Evolutionary conservation across 139 green algal genomes (phyloP).

Genomic region (Closterium sp.): DNA sequence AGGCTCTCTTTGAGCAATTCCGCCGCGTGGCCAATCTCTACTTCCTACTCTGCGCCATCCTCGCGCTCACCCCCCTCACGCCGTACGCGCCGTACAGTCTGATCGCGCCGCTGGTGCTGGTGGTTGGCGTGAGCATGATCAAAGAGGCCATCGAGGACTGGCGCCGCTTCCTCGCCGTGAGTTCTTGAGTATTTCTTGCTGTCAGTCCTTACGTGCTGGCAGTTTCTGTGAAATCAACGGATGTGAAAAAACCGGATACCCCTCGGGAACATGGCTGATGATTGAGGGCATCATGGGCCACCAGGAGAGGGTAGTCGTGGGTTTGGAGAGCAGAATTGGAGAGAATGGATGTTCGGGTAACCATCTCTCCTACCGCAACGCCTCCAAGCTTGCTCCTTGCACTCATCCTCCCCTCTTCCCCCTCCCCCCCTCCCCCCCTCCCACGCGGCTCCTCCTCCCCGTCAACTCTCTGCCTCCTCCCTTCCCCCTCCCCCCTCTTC

Average conservation of each 20-base stretch:
- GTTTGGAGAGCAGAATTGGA: not conserved
- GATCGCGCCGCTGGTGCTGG: conserved; percentile 37
- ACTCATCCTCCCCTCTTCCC: too few species aligned
- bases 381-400: too few species aligned
- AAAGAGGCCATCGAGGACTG: conserved; percentile 78
- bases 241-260: not conserved
- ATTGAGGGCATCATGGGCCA: too few species aligned
- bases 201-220: not conserved
- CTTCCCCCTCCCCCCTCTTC: not conserved
- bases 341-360: not conserved
- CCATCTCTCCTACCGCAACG: too few species aligned
- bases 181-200: conserved; percentile 7
- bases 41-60: conserved; percentile 62
- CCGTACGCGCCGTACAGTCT: conserved; percentile 23
- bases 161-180: conserved; percentile 29
- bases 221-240: not conserved
- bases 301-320: not conserved
- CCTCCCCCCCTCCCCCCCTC: too few species aligned
- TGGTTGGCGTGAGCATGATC: conserved; percentile 68
- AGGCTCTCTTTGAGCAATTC: conserved; percentile 78
- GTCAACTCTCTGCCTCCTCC: not conserved
- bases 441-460: too few species aligned
- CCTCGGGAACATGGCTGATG: not conserved
- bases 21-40: conserved; percentile 79
- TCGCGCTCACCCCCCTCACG: conserved; percentile 41